Evolutionary conservation across 163 green algal species (phyloP).

Genomic region (Chlamydomonas reinhardtii): DNA sequence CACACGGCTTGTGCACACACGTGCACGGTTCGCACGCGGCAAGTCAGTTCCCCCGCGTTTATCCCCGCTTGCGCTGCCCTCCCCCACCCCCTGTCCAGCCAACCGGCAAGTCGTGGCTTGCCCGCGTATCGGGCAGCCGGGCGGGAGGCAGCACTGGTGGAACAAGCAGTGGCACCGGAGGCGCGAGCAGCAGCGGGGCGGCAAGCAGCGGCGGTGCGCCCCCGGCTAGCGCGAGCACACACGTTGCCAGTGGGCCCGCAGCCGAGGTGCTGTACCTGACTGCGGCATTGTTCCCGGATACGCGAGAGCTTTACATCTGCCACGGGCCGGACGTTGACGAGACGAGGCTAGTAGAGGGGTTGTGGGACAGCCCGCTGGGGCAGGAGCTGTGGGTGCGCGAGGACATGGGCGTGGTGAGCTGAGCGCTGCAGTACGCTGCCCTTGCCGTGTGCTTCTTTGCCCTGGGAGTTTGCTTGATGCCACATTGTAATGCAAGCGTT

Average conservation of each 20-base stretch:
- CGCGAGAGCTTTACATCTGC: conserved; percentile 13
- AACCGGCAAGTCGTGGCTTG: conserved; percentile 13
- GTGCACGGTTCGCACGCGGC: no score
- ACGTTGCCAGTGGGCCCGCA: no score
- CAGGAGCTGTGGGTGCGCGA: neutral
- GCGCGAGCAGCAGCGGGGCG: neutral
- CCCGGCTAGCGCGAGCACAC: neutral
- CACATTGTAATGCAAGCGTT: no score
- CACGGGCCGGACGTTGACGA: conserved; percentile 36
- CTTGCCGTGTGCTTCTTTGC: no score
- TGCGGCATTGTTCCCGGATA: conserved; percentile 9
- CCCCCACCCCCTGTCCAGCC: neutral
- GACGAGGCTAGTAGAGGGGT: conserved; percentile 4
- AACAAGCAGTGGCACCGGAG: neutral
- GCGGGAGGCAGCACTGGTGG: neutral
- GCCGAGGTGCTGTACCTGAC: conserved; percentile 20
- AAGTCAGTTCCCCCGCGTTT: no score
- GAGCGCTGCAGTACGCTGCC: no score
- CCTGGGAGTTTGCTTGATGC: no score
- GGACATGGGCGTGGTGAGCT: neutral
- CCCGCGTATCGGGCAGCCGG: neutral
- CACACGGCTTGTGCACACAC: no score
- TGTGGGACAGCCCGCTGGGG: conserved; percentile 10
- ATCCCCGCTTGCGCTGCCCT: neutral
- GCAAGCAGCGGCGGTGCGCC: neutral